phyloP scores from a whole-genome alignment of 169 alveolate species.

The Plasmodium blacklocki region DNA sequence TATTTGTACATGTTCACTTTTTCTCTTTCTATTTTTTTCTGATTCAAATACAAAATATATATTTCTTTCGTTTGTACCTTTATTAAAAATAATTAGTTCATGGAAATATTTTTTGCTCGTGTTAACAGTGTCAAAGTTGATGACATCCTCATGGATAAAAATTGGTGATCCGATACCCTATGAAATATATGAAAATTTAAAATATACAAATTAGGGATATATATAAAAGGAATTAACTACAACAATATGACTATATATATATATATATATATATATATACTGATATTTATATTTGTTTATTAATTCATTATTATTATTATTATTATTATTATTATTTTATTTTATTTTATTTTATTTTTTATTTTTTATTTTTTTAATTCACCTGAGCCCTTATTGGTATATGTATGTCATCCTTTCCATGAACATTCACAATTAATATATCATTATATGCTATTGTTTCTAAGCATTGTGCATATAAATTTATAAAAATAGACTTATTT shows the following conservation, averaged over 20 bases:
- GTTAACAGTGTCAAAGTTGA: conserved; percentile 25
- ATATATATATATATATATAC: background rate
- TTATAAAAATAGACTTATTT: conserved; percentile 19
- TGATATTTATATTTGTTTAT: background rate
- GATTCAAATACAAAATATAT: conserved; percentile 49
- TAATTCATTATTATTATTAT: too few relatives aligned
- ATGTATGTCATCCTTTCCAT: conserved; percentile 24
- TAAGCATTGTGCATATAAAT: conserved; percentile 34
- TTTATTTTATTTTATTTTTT: too few relatives aligned
- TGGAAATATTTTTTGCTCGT: conserved; percentile 50
- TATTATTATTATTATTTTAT: too few relatives aligned
- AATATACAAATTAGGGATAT: background rate
- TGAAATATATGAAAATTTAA: background rate
- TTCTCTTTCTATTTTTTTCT: conserved; percentile 45
- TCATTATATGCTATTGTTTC: conserved; percentile 42
- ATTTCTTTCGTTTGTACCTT: conserved; percentile 48
- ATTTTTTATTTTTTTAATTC: background rate
- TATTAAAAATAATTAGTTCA: conserved; percentile 52
- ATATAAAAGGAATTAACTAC: background rate
- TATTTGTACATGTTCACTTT: conserved; percentile 25
- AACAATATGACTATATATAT: background rate
- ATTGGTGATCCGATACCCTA: conserved; percentile 70
- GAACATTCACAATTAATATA: conserved; percentile 31
- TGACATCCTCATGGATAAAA: conserved; percentile 14
- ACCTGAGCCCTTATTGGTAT: conserved; percentile 64